Conservation (phyloP, 306 rosid genomes). For the Vigna mungo region DNA sequence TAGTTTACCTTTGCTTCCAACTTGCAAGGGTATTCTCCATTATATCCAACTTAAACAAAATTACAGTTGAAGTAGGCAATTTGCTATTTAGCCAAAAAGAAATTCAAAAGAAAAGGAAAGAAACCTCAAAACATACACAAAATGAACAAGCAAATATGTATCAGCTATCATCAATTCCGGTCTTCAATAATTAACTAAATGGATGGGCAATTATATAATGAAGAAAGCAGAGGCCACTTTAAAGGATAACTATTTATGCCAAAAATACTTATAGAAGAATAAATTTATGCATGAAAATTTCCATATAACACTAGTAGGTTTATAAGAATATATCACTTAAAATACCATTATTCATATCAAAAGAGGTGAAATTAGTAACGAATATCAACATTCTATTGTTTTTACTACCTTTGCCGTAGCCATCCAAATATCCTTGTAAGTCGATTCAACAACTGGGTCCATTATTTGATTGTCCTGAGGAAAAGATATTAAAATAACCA, state of each 20-base stretch:
- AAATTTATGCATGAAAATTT: too few species aligned
- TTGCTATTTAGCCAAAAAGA: neutral
- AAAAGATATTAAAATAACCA: constrained; percentile 29
- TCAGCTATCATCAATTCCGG: neutral
- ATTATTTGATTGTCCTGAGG: constrained; percentile 68
- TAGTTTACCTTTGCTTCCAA: neutral
- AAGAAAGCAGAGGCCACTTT: neutral
- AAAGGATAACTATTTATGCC: neutral
- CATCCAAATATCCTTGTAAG: constrained; percentile 95
- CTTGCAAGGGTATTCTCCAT: neutral
- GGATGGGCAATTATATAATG: neutral
- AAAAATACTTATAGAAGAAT: neutral
- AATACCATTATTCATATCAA: constrained; percentile 14
- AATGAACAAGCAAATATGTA: neutral
- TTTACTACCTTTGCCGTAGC: constrained; percentile 83
- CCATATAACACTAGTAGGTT: neutral
- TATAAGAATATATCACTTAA: constrained; percentile 28
- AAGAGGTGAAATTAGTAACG: neutral
- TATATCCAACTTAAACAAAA: neutral
- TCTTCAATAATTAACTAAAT: constrained; percentile 18
- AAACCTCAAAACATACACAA: constrained; percentile 17
- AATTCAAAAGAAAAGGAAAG: neutral
- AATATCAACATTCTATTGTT: constrained; percentile 14
- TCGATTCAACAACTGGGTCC: constrained; percentile 84
- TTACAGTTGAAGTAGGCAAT: neutral